Evolutionary conservation across 306 rosid species (phyloP).

Genomic region (Vigna angularis): DNA sequence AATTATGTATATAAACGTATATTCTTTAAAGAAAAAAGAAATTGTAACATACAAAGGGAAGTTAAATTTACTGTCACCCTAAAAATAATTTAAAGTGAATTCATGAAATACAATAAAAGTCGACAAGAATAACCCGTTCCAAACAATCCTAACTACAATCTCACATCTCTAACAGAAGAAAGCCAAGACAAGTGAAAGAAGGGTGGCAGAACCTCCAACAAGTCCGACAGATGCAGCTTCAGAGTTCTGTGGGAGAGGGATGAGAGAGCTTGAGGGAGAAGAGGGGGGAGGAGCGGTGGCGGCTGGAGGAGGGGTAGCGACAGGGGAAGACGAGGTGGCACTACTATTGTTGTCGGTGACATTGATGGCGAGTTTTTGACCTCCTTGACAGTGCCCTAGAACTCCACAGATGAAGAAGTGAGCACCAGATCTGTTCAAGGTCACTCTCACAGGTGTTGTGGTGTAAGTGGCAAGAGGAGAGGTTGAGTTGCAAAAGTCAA

Average conservation of each 20-base stretch:
- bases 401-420: slow-evolving; percentile 47
- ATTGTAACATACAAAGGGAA: too few species aligned
- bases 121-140: neutral
- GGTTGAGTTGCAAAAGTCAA: slow-evolving; percentile 47
- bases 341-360: slow-evolving; percentile 16
- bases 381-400: slow-evolving; percentile 45
- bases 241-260: slow-evolving; percentile 49
- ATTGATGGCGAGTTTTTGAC: slow-evolving; percentile 51
- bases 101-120: slow-evolving; percentile 32
- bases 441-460: slow-evolving; percentile 45
- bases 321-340: slow-evolving; percentile 39
- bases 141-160: slow-evolving; percentile 24
- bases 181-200: slow-evolving; percentile 51
- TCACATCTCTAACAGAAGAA: slow-evolving; percentile 53
- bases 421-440: slow-evolving; percentile 45
- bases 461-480: slow-evolving; percentile 37
- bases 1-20: too few species aligned
- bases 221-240: slow-evolving; percentile 45
- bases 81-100: slow-evolving; percentile 27
- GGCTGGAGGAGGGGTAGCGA: slow-evolving; percentile 37
- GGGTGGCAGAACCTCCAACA: slow-evolving; percentile 47
- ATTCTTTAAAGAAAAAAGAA: too few species aligned
- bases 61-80: neutral
- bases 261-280: slow-evolving; percentile 22
- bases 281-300: slow-evolving; percentile 45